These are phyloP conservation scores for Fusarium camptoceras DNA, from an alignment of 2,329 filamentous ascomycete genomes.

Conservation along the genomic window DNA sequence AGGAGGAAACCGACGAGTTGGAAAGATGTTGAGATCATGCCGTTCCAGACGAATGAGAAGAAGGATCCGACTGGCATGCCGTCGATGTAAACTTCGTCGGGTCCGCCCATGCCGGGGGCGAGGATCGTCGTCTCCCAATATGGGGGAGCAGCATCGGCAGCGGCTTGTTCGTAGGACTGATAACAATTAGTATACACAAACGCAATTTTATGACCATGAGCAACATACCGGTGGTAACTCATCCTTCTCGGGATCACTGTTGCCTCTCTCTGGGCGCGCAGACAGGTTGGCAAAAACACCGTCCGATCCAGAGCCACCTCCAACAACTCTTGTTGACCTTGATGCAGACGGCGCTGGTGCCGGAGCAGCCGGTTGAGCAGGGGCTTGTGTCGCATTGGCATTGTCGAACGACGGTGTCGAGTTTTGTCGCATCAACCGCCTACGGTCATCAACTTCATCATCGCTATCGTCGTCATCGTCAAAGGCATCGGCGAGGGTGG, in stretches of 20 bases:
- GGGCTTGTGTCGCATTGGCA: constrained; percentile 31
- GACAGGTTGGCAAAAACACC: constrained; percentile 96
- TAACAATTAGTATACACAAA: constrained; percentile 50
- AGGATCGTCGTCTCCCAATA: constrained; percentile 99
- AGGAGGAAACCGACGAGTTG: constrained; percentile 97
- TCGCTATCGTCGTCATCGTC: constrained; percentile 83
- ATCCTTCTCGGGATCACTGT: constrained; percentile 82
- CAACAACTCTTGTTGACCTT: constrained; percentile 65
- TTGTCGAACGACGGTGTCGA: constrained; percentile 49
- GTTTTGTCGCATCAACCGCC: constrained; percentile 82
- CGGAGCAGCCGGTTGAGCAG: constrained; percentile 26
- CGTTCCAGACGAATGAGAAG: constrained; percentile 91
- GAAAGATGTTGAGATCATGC: constrained; percentile 97
- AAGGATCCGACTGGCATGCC: constrained; percentile 91
- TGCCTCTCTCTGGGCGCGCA: constrained; percentile 85
- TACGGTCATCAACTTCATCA: constrained; percentile 80
- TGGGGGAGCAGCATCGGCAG: constrained; percentile 92
- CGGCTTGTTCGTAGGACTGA: constrained; percentile 97
- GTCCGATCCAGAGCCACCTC: constrained; percentile 83
- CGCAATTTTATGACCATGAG: background rate
- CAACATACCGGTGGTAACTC: constrained; percentile 89
- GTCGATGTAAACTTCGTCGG: constrained; percentile 96
- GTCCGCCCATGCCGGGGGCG: constrained; percentile 87
- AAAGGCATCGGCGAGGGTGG: constrained; percentile 92
- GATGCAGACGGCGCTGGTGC: constrained; percentile 51